These are phyloP conservation scores for Phytopythium kandeliae DNA, from an alignment of 352 stramenopile genomes.

Conservation along the genomic window DNA sequence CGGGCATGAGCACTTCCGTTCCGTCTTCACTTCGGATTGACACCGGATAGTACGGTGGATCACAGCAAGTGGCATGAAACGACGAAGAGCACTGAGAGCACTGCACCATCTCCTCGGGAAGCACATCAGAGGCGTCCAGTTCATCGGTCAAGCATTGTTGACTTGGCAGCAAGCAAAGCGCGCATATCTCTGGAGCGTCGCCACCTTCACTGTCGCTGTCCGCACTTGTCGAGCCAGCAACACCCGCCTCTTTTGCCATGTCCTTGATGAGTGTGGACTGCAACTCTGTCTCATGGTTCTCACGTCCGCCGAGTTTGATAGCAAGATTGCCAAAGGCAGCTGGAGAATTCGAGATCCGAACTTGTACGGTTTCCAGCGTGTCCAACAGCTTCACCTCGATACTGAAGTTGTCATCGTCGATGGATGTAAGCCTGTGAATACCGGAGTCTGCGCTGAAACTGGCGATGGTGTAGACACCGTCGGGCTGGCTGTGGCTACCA, in stretches of 20 bases:
- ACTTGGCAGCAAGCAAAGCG: conserved; percentile 2
- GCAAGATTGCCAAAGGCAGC: conserved; percentile 1
- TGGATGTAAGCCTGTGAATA: neutral
- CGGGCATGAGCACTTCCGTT: conserved; percentile 42
- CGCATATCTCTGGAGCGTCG: neutral
- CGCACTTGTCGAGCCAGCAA: neutral
- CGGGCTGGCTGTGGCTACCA: neutral
- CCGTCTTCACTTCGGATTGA: conserved; percentile 56
- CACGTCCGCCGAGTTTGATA: conserved; percentile 4
- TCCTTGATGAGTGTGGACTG: conserved; percentile 6
- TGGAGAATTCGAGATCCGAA: neutral
- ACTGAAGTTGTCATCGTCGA: neutral
- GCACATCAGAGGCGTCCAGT: neutral
- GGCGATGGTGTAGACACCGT: neutral
- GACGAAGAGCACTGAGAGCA: conserved; percentile 46
- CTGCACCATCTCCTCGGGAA: conserved; percentile 34
- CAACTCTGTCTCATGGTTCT: neutral
- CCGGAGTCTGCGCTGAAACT: neutral
- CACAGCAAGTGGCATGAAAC: conserved; percentile 73
- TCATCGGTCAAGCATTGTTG: neutral
- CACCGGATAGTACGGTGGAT: conserved; percentile 57
- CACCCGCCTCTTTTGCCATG: conserved; percentile 1
- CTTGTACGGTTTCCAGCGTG: neutral
- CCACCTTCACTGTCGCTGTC: neutral
- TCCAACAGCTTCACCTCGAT: neutral